These are phyloP conservation scores for Ceratocystis albifundus DNA, from an alignment of 2,329 filamentous ascomycete genomes.

Conservation along the genomic window DNA sequence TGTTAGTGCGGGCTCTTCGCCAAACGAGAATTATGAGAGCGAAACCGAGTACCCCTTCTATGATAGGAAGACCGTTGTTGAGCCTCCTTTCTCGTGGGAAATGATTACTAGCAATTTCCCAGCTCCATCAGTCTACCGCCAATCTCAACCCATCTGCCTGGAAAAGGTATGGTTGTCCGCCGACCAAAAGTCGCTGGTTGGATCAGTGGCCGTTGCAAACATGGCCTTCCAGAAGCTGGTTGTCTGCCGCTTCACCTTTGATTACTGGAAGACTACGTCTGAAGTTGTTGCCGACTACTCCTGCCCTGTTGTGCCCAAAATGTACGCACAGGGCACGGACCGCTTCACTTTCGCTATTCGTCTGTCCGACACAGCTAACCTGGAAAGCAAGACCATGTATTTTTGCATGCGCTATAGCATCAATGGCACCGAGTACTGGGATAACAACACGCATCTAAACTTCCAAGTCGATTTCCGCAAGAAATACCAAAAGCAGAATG, in stretches of 20 bases:
- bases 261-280: slow-evolving; percentile 98
- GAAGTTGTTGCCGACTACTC: slow-evolving; percentile 85
- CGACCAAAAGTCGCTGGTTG: slow-evolving; percentile 78
- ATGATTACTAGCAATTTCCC: slow-evolving; percentile 79
- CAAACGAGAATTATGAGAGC: slow-evolving; percentile 75
- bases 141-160: slow-evolving; percentile 58
- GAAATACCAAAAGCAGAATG: slow-evolving; percentile 53
- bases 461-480: slow-evolving; percentile 91
- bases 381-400: slow-evolving; percentile 85
- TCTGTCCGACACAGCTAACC: slow-evolving; percentile 76
- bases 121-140: slow-evolving; percentile 39
- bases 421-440: slow-evolving; percentile 80
- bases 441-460: slow-evolving; percentile 79
- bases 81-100: slow-evolving; percentile 67
- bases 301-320: slow-evolving; percentile 54
- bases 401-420: slow-evolving; percentile 84
- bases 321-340: slow-evolving; percentile 49
- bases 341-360: slow-evolving; percentile 92
- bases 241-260: slow-evolving; percentile 85
- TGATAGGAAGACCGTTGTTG: slow-evolving; percentile 10
- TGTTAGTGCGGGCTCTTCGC: slow-evolving; percentile 87
- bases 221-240: slow-evolving; percentile 81
- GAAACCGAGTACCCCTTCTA: slow-evolving; percentile 81
- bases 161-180: slow-evolving; percentile 78
- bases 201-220: slow-evolving; percentile 75